Percentiles rank a stretch among this genome's conserved stretches.
Evolutionary conservation across 1,284 basidiomycete species (phyloP).

Genomic region (Cutaneotrichosporon sp.): DNA sequence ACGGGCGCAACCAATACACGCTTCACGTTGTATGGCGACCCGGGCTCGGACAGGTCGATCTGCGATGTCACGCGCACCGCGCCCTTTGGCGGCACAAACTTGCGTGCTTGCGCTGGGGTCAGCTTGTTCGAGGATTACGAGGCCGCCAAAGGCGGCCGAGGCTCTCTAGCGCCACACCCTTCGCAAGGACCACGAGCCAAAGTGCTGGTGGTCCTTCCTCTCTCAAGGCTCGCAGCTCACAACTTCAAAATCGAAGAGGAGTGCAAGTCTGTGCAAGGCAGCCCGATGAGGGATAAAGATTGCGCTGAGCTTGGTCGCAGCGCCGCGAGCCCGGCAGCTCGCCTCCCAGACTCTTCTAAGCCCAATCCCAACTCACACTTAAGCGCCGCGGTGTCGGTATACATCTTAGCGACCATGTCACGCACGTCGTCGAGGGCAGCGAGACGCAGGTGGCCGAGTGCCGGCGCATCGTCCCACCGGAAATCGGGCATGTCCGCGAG

Average conservation of each 20-base stretch:
- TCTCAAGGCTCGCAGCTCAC: too few species aligned
- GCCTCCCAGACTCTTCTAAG: too few species aligned
- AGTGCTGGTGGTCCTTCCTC: too few species aligned
- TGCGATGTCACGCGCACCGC: slow-evolving; percentile 64
- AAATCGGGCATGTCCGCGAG: slow-evolving; percentile 47
- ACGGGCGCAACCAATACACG: slow-evolving; percentile 67
- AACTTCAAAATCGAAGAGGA: too few species aligned
- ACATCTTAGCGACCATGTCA: slow-evolving; percentile 71
- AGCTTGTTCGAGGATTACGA: slow-evolving; percentile 1
- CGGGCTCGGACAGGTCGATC: slow-evolving; percentile 64
- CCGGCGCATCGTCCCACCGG: slow-evolving; percentile 58
- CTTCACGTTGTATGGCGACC: slow-evolving; percentile 63
- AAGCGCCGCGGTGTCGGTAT: slow-evolving; percentile 73
- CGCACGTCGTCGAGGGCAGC: slow-evolving; percentile 64
- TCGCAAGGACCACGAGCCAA: too few species aligned
- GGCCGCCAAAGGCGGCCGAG: slow-evolving; percentile 7
- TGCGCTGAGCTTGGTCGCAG: background rate
- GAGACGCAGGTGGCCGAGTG: slow-evolving; percentile 62
- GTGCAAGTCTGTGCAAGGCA: too few species aligned
- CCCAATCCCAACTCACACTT: slow-evolving; percentile 68
- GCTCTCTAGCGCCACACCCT: too few species aligned
- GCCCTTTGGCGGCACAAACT: slow-evolving; percentile 60
- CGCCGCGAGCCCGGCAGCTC: too few species aligned
- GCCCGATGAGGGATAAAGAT: background rate
- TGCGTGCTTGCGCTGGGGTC: slow-evolving; percentile 63